phyloP scores from a whole-genome alignment of 2,329 filamentous ascomycete species.

The Blumeriella jaapii region DNA sequence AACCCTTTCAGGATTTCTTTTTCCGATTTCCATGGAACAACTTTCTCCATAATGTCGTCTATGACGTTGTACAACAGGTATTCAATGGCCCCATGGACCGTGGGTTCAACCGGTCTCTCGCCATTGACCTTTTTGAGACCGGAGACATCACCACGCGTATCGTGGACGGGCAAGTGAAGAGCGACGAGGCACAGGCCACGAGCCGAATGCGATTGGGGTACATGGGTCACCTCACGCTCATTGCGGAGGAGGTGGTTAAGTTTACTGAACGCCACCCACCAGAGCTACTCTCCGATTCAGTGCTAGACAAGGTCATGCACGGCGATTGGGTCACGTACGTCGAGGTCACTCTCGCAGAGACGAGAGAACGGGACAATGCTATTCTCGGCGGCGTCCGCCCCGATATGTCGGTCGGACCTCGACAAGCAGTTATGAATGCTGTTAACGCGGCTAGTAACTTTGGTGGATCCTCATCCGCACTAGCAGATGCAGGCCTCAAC shows the following conservation, averaged over 20 bases:
- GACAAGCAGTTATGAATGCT: constrained; percentile 49
- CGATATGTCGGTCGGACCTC: constrained; percentile 74
- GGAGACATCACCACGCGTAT: constrained; percentile 86
- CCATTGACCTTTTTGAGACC: constrained; percentile 84
- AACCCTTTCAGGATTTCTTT: constrained; percentile 67
- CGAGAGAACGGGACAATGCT: constrained; percentile 92
- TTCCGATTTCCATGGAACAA: constrained; percentile 99
- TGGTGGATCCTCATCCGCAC: constrained; percentile 46
- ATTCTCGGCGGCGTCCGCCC: constrained; percentile 91
- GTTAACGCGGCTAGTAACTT: constrained; percentile 46
- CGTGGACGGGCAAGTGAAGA: constrained; percentile 77
- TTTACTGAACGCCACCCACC: constrained; percentile 91
- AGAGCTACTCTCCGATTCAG: constrained; percentile 70
- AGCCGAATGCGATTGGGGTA: constrained; percentile 90
- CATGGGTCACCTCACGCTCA: constrained; percentile 95
- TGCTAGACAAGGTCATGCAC: constrained; percentile 81
- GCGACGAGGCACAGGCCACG: constrained; percentile 72
- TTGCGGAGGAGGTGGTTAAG: constrained; percentile 96
- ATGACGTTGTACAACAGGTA: constrained; percentile 97
- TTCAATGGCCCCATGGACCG: constrained; percentile 98
- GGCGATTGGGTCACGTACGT: constrained; percentile 91
- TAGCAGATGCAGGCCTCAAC: constrained; percentile 72
- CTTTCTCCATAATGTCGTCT: constrained; percentile 97
- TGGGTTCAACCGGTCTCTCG: constrained; percentile 80
- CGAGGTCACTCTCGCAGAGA: constrained; percentile 84